A percentile compares a stretch with the other conserved stretches of the same genome.
phyloP scores from a whole-genome alignment of 169 alveolate species.

The Cryptosporidium viatorum region DNA sequence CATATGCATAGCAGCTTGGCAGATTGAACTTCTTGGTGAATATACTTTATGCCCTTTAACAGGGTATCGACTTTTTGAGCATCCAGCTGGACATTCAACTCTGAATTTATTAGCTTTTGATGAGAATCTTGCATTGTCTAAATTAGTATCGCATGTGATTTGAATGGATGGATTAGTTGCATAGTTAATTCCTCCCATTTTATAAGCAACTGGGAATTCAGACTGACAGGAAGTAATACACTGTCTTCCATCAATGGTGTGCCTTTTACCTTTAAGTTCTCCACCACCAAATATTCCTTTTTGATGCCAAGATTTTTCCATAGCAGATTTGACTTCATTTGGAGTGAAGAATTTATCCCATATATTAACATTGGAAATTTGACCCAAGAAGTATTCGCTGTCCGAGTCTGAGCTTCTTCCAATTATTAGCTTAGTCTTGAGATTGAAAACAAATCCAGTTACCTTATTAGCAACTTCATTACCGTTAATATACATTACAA shows the following conservation, averaged over 20 bases:
- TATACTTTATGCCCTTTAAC: constrained; percentile 79
- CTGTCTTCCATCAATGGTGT: constrained; percentile 81
- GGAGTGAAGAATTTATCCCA: constrained; percentile 68
- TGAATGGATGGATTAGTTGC: constrained; percentile 77
- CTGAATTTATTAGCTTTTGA: constrained; percentile 67
- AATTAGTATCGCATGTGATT: constrained; percentile 76
- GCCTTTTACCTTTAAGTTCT: constrained; percentile 77
- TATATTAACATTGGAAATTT: constrained; percentile 66
- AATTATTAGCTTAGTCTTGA: constrained; percentile 60
- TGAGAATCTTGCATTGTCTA: constrained; percentile 74
- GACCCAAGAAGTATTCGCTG: constrained; percentile 72
- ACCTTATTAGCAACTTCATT: constrained; percentile 70
- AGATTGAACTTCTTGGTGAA: constrained; percentile 82
- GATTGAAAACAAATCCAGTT: constrained; percentile 56
- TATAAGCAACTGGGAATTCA: constrained; percentile 77
- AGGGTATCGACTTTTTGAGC: constrained; percentile 70
- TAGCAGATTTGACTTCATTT: constrained; percentile 61
- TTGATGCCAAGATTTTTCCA: constrained; percentile 76
- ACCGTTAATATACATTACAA: constrained; percentile 68
- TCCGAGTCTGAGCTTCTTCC: constrained; percentile 74
- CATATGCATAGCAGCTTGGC: constrained; percentile 92
- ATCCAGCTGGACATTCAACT: constrained; percentile 78
- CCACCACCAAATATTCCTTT: constrained; percentile 71
- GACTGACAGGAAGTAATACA: constrained; percentile 80
- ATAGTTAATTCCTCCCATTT: constrained; percentile 59